A percentile compares a stretch with the other conserved stretches of the same genome.
Conservation (phyloP, 2,329 filamentous ascomycete genomes). For the Scedosporium apiospermum region DNA sequence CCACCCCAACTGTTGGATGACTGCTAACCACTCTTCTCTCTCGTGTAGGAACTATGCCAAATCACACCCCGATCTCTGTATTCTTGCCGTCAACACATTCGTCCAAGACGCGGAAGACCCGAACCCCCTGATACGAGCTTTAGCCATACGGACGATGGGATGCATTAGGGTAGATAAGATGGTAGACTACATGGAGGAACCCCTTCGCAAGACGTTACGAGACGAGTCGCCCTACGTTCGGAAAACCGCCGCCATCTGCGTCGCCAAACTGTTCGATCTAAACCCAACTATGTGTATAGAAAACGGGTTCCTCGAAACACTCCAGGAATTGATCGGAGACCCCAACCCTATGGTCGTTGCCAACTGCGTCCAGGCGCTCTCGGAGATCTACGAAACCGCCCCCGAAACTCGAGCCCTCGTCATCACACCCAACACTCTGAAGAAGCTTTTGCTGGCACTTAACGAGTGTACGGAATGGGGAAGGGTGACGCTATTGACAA, state of each 20-base stretch:
- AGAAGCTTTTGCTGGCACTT: slow-evolving; percentile 91
- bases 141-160: slow-evolving; percentile 96
- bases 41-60: slow-evolving; percentile 88
- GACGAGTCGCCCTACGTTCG: slow-evolving; percentile 98
- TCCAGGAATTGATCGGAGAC: slow-evolving; percentile 94
- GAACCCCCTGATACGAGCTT: slow-evolving; percentile 86
- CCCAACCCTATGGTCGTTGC: slow-evolving; percentile 99
- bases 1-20: neutral
- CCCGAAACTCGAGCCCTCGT: slow-evolving; percentile 83
- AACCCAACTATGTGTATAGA: slow-evolving; percentile 90
- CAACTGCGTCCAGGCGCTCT: slow-evolving; percentile 88
- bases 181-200: slow-evolving; percentile 99
- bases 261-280: slow-evolving; percentile 94
- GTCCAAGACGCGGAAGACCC: slow-evolving; percentile 98
- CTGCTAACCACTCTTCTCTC: neutral
- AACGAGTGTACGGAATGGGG: slow-evolving; percentile 99
- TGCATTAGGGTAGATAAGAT: slow-evolving; percentile 98
- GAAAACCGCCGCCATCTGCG: slow-evolving; percentile 95
- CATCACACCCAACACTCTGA: slow-evolving; percentile 73
- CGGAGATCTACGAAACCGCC: slow-evolving; percentile 82
- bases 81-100: slow-evolving; percentile 97
- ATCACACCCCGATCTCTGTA: slow-evolving; percentile 95
- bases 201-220: slow-evolving; percentile 84
- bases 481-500: slow-evolving; percentile 83
- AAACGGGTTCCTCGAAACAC: slow-evolving; percentile 86